Percentiles rank a stretch among this genome's conserved stretches.
Evolutionary conservation across 768 basidiomycete species (phyloP).

Genomic region (Tremella fuciformis): DNA sequence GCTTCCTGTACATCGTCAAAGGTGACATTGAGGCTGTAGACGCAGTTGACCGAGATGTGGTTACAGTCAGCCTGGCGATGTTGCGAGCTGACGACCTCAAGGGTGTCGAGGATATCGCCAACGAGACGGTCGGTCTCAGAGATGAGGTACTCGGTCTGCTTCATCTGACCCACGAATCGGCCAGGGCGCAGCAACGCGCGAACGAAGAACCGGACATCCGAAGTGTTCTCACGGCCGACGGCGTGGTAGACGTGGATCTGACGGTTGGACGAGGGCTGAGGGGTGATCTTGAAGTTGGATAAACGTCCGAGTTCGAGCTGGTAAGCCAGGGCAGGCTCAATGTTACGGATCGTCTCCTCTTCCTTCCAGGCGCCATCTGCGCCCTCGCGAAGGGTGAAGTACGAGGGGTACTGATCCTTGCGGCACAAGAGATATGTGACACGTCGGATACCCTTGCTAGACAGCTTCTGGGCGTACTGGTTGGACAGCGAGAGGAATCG

Average conservation of each 20-base stretch:
- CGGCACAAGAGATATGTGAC: slow-evolving; percentile 89
- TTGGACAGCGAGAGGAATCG: slow-evolving; percentile 70
- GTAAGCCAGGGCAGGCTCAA: slow-evolving; percentile 96
- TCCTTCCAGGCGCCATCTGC: slow-evolving; percentile 70
- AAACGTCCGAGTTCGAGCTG: slow-evolving; percentile 95
- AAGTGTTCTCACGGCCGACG: slow-evolving; percentile 88
- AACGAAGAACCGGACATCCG: slow-evolving; percentile 97
- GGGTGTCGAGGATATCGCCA: slow-evolving; percentile 85
- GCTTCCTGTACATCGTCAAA: slow-evolving; percentile 97
- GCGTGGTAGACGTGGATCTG: slow-evolving; percentile 98
- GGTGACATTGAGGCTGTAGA: slow-evolving; percentile 90
- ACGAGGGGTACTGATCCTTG: slow-evolving; percentile 84
- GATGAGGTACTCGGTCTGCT: slow-evolving; percentile 94
- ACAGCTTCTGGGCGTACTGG: slow-evolving; percentile 62
- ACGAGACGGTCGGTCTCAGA: slow-evolving; percentile 97
- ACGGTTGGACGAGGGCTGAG: slow-evolving; percentile 93
- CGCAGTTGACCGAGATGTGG: slow-evolving; percentile 98
- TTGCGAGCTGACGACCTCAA: slow-evolving; percentile 87
- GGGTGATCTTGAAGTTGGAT: slow-evolving; percentile 92
- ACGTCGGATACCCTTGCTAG: slow-evolving; percentile 79
- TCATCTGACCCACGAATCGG: slow-evolving; percentile 85
- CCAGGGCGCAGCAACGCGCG: slow-evolving; percentile 95
- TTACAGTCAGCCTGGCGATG: slow-evolving; percentile 94
- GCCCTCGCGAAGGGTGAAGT: slow-evolving; percentile 80
- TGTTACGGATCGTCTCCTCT: slow-evolving; percentile 94